Base-by-base conservation (phyloP, 1,284 basidiomycete genomes). In the Naganishia albida region DNA sequence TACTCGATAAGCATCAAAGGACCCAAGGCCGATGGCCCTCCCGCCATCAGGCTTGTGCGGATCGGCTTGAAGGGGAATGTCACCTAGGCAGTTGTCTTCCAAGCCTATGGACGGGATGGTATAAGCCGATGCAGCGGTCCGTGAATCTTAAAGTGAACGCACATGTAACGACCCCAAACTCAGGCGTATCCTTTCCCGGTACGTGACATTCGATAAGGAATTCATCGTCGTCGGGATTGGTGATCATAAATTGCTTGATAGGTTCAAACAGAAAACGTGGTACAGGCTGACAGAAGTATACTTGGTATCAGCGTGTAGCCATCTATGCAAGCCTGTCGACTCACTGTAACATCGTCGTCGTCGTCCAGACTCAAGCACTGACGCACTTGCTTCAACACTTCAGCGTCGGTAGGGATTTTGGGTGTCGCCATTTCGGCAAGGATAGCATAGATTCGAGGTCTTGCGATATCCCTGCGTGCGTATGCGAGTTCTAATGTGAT, bases 151-250 rank as follows among this genome's bases (percentile, higher is more conserved):
- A 54, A 25, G 18, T 3, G n/a, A 15, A 55, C 66, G 40, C 46
- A 65, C 67, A 67, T 7, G 67, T 67, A 1, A 62, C 39, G 2
- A 52, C 53, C 12, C 67, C 67, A 40, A 40, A 67, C 3, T 49
- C 55, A 16, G 51, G 38, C 18, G 52, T 44, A 38, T 49, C 57
- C 23, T 40, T 54, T 7, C 55, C 50, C 8, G 56, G 64, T 20
- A 53, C 67, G 15, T 39, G 51, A 34, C 56, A 60, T 44, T 67
- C 67, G 30, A 67, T 16, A 16, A 67, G 49, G 26, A 62, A 62
- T 26, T 67, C 44, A 30, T 52, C 51, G 49, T 67, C 67, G n/a
- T 51, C 44, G 2, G 67, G 67, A 42, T 53, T 60, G 18, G 50
- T 28, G 15, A 42, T 23, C 44, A 62, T 44, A 3, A 62, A 42